Evolutionary conservation across 768 basidiomycete genomes (phyloP).

Genomic region (Exidia glandulosa): DNA sequence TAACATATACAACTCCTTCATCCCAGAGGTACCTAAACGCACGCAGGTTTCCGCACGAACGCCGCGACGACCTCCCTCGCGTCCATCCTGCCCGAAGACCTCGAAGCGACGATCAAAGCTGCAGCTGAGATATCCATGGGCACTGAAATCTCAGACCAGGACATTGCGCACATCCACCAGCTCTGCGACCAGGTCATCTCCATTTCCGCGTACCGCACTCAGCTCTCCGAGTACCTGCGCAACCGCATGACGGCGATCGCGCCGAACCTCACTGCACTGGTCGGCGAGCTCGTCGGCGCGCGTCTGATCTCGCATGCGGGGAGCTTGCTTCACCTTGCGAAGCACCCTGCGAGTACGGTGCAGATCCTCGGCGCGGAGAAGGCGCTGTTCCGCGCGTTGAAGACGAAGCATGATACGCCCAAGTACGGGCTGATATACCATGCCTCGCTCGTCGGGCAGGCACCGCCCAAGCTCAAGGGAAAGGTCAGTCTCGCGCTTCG

Average conservation of each 20-base stretch:
- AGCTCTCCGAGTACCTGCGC: conserved; percentile 90
- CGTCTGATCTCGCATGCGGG: conserved; percentile 67
- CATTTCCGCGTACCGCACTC: conserved; percentile 87
- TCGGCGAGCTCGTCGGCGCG: conserved; percentile 69
- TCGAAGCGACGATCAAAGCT: conserved; percentile 88
- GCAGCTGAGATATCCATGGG: conserved; percentile 99
- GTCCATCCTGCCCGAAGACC: conserved; percentile 88
- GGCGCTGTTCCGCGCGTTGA: conserved; percentile 63
- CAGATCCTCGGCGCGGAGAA: conserved; percentile 73
- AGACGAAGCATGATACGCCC: conserved; percentile 88
- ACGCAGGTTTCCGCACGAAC: conserved; percentile 85
- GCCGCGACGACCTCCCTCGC: conserved; percentile 79
- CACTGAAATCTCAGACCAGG: conserved; percentile 94
- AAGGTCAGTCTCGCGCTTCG: conserved; percentile 41
- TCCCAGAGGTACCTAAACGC: neutral
- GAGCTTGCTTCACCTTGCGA: conserved; percentile 56
- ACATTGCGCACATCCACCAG: conserved; percentile 93
- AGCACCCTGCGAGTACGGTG: conserved; percentile 69
- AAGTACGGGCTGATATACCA: conserved; percentile 99
- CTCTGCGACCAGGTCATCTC: conserved; percentile 98
- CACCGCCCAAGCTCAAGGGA: conserved; percentile 95
- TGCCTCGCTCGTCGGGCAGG: conserved; percentile 93
- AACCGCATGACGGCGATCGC: conserved; percentile 99
- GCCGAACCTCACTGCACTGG: conserved; percentile 84
- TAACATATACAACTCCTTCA: neutral